Evolutionary conservation across 495 filamentous ascomycete species (phyloP), one percentile per base, ranked within the genome.

Genomic region (Sphaerosporella brunnea): DNA sequence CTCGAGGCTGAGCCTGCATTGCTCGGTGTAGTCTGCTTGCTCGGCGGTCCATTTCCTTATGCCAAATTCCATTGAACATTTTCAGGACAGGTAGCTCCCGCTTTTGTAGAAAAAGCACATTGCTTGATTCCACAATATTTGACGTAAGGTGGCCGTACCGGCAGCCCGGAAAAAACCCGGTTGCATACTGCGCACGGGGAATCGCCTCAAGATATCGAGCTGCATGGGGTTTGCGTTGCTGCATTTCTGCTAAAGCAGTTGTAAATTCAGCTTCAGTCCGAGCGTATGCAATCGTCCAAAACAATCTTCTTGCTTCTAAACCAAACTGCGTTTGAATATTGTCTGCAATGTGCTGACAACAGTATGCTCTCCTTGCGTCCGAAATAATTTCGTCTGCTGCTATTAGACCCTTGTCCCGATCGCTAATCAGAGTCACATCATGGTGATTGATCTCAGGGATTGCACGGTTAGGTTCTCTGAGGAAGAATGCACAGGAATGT

Each of bases 41-140:
- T 32, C 28, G 13, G 28, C 20, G 4, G 23, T 50, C 30, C 51
- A 53, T 50, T 4, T 50, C 13, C 32, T 50, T 50, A n/a, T 44
- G 32, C 47, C 38, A 53, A 5, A 53, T 20, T 10, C 15, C 30
- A 8, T 37, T 15, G 5, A 50, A 23, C 38, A 50, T 34, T 9
- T 50, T 24, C 9, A 53, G 28, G 18, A 11, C 13, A 5, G 51
- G 23, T 7, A 53, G 38, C 4, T 32, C 10, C 4, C 51, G n/a
- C 11, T 49, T 39, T 7, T 35, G 15, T 2, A 43, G 7, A 36
- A 53, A 26, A 2, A 26, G 21, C 2, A 24, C 46, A 50, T 49
- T 53, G 2, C 39, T 7, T 2, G 24, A 30, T 28, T 53, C 20
- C 1, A 39, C 46, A 44, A 53, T 49, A 50, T 50, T 53, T 0